Base-by-base conservation (phyloP, 208 protist species). In the Angomonas deanei region DNA sequence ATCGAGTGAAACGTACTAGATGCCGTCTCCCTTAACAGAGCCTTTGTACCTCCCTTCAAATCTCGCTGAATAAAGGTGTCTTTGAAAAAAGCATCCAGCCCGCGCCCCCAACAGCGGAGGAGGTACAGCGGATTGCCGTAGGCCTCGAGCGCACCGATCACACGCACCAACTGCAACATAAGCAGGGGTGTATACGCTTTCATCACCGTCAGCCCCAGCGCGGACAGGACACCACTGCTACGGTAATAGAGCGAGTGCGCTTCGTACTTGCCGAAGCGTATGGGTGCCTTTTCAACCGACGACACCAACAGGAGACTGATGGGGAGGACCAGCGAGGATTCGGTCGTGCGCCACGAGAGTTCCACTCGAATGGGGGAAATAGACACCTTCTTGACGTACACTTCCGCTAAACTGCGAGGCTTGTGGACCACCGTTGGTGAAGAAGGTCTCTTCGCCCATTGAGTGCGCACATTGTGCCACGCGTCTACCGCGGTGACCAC, bases 1-100 rank as follows among this genome's bases (percentile, higher is more conserved):
- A 94, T 76, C 8, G 80, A 84, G 74, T 92, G 84, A 47, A 94
- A 53, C 13, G 84, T 85, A 8, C 82, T 88, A 6, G 88, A 82
- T 1, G 75, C 71, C 11, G 83, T 82, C 13, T 76, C 68, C 24
- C 57, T 47, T 30, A 91, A 48, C 53, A 94, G 80, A 3, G 64
- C 70, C 13, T 76, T 74, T 5, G 84, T 75, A 21, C 72, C 78
- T n/a, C 62, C 69, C 61, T 76, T 57, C 5, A 75, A 74, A 24
- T 78, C 67, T 2, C 62, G 17, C 31, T 81, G 60, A 0, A 71
- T 67, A 1, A 70, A 68, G 0, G 75, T 52, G 33, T 64, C 72
- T 3, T 60, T 56, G 15, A 90, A 58, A 3, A 94, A 73, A 1
- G 64, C 78, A 46, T 78, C 77, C 24, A 94, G 61, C 0, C 88